Evolutionary conservation across 1,284 basidiomycete genomes (phyloP).

Genomic region (Heterobasidion irregulare): DNA sequence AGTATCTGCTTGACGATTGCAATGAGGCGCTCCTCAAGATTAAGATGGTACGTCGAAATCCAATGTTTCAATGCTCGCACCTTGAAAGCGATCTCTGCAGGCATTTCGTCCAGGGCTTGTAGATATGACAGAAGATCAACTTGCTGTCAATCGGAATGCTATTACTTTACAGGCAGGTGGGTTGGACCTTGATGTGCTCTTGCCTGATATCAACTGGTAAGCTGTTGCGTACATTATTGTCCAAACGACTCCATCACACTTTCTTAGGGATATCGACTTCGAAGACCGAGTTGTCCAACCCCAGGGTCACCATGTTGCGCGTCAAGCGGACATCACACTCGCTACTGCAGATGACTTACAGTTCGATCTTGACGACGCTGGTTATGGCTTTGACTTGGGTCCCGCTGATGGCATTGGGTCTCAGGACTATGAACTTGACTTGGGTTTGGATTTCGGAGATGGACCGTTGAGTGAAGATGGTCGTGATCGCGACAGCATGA

Average conservation of each 20-base stretch:
- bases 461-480: constrained; percentile 52
- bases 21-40: constrained; percentile 95
- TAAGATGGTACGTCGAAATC: constrained; percentile 62
- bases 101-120: constrained; percentile 91
- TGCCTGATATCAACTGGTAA: constrained; percentile 78
- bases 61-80: background rate
- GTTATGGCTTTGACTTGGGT: constrained; percentile 60
- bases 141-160: constrained; percentile 78
- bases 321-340: constrained; percentile 79
- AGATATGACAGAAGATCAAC: constrained; percentile 91
- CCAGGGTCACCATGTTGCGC: constrained; percentile 75
- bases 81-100: constrained; percentile 27
- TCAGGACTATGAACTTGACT: constrained; percentile 71
- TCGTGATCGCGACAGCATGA: constrained; percentile 36
- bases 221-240: constrained; percentile 9
- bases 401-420: constrained; percentile 79
- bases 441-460: constrained; percentile 68
- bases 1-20: constrained; percentile 96
- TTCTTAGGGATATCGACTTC: constrained; percentile 63
- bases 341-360: constrained; percentile 59
- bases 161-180: constrained; percentile 76
- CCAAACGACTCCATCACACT: constrained; percentile 1
- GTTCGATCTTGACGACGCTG: constrained; percentile 49
- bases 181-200: constrained; percentile 70
- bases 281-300: constrained; percentile 57